Conservation (phyloP, 148 eudicot genomes). For the Nepenthes mirabilis region DNA sequence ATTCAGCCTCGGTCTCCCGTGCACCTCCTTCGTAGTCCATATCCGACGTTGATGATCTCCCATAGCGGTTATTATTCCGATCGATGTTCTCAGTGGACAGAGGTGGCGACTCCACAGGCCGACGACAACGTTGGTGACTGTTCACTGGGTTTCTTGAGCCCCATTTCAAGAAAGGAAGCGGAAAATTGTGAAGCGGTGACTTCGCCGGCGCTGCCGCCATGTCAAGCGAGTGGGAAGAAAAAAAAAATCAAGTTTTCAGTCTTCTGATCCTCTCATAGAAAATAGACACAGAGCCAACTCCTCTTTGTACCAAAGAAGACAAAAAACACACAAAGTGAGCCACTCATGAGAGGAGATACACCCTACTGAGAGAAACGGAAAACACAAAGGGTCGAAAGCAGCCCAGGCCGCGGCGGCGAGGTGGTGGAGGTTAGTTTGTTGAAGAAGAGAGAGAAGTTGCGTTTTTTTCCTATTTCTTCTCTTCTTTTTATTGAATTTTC, state of each 20-base stretch:
- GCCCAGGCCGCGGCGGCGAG: too few relatives aligned
- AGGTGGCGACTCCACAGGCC: conserved; percentile 14
- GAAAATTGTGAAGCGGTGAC: conserved; percentile 62
- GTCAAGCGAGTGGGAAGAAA: conserved; percentile 2
- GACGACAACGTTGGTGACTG: conserved; percentile 20
- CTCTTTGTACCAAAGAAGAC: too few relatives aligned
- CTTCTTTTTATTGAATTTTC: too few relatives aligned
- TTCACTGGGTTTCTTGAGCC: conserved; percentile 23
- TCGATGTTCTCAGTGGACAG: not conserved
- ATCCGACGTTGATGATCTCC: not conserved
- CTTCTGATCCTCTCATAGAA: too few relatives aligned
- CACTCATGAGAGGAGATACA: too few relatives aligned
- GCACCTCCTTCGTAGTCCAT: not conserved
- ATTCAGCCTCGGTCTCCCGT: not conserved
- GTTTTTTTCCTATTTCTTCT: too few relatives aligned
- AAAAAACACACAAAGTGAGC: too few relatives aligned
- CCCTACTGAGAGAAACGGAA: too few relatives aligned
- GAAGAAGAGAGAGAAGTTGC: too few relatives aligned
- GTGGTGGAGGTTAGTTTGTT: too few relatives aligned
- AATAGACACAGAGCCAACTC: too few relatives aligned
- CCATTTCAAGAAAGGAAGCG: conserved; percentile 47
- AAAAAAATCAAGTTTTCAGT: not conserved
- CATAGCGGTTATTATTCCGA: not conserved
- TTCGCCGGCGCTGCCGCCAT: conserved; percentile 52
- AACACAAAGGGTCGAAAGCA: too few relatives aligned